Conservation (phyloP, 2,329 filamentous ascomycete species). For the Exophiala phaeomuriformis region DNA sequence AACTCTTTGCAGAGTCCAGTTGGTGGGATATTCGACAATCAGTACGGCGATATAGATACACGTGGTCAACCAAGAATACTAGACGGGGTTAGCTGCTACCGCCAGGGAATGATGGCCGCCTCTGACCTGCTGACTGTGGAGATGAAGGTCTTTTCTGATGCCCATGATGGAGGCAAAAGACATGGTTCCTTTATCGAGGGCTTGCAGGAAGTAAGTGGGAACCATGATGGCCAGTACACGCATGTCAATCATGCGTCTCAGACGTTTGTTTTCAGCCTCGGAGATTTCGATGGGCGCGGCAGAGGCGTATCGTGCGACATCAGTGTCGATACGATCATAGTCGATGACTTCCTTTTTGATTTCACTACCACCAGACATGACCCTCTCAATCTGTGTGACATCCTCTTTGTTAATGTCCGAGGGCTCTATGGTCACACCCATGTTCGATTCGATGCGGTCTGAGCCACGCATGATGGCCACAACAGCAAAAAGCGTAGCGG, state of each 20-base stretch:
- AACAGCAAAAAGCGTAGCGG: no score
- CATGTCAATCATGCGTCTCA: slow-evolving; percentile 59
- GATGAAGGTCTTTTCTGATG: slow-evolving; percentile 39
- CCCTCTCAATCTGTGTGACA: slow-evolving; percentile 44
- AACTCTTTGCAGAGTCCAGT: slow-evolving; percentile 56
- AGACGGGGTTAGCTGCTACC: slow-evolving; percentile 13
- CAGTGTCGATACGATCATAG: slow-evolving; percentile 57
- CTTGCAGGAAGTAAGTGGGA: slow-evolving; percentile 63
- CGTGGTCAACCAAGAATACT: slow-evolving; percentile 66
- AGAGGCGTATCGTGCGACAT: slow-evolving; percentile 62
- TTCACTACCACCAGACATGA: slow-evolving; percentile 40
- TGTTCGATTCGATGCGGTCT: slow-evolving; percentile 1
- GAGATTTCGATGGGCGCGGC: slow-evolving; percentile 51
- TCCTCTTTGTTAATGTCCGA: slow-evolving; percentile 26
- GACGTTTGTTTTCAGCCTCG: slow-evolving; percentile 52
- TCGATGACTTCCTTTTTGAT: slow-evolving; percentile 49
- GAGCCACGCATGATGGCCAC: background rate
- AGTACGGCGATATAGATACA: slow-evolving; percentile 68
- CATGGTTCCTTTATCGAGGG: slow-evolving; percentile 37
- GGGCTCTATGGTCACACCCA: slow-evolving; percentile 2
- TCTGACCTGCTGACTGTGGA: slow-evolving; percentile 37
- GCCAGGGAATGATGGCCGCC: background rate
- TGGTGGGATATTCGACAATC: slow-evolving; percentile 65
- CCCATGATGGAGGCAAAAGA: slow-evolving; percentile 40
- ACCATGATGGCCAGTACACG: slow-evolving; percentile 66